A percentile compares a stretch with the other conserved stretches of the same genome.
Conservation (phyloP, 192 early-diverging fungal genomes). For the Backusella luteola region DNA sequence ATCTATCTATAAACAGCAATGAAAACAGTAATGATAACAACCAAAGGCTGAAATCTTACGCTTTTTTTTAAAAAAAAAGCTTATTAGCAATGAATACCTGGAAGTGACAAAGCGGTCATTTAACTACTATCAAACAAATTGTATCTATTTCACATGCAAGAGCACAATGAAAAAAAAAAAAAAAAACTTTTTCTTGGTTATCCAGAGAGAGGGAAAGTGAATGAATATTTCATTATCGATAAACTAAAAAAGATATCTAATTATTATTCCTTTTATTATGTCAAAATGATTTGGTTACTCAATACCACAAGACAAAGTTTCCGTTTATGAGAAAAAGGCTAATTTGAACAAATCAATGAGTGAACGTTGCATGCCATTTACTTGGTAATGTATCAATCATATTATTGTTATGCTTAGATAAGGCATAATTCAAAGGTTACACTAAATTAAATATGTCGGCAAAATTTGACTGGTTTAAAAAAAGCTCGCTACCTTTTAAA, state of each 20-base stretch:
- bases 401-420: neutral
- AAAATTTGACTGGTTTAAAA: neutral
- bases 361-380: neutral
- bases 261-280: neutral
- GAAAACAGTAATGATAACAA: neutral
- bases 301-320: neutral
- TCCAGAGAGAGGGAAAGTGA: neutral
- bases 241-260: constrained; percentile 1
- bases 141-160: neutral
- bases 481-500: neutral
- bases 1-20: neutral
- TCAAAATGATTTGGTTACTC: neutral
- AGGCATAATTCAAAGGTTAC: neutral
- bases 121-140: neutral
- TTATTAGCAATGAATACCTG: neutral
- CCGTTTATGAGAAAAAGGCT: neutral
- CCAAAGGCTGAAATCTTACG: neutral
- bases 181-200: neutral
- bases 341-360: neutral
- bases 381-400: neutral
- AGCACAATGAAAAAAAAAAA: neutral
- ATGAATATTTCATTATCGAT: neutral
- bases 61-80: neutral
- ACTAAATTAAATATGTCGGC: neutral
- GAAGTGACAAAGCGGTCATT: neutral